Evolutionary conservation across 805 yeast genomes (phyloP).

Genomic region (Saccharomycopsis guyanensis): DNA sequence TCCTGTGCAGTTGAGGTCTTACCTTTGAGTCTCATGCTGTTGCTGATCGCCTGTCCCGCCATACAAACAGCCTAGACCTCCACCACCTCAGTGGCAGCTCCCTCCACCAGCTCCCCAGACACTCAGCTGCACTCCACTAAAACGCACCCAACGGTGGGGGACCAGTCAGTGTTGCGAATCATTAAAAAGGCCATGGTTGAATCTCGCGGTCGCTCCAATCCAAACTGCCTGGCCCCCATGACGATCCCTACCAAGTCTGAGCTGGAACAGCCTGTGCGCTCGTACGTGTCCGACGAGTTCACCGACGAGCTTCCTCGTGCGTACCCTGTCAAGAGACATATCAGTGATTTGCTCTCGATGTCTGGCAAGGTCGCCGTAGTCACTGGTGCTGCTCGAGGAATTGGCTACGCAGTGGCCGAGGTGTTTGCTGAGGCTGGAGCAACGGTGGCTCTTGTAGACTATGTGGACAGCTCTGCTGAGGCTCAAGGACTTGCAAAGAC

Average conservation of each 20-base stretch:
- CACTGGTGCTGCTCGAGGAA: constrained; percentile 78
- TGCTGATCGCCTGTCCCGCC: too few relatives aligned
- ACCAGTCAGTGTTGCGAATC: too few relatives aligned
- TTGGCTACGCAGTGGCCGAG: constrained; percentile 73
- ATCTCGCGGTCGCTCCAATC: too few relatives aligned
- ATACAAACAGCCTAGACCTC: too few relatives aligned
- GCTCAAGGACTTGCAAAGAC: constrained; percentile 46
- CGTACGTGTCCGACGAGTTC: constrained; percentile 12
- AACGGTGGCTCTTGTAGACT: constrained; percentile 62
- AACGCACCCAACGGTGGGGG: too few relatives aligned
- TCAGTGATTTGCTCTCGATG: constrained; percentile 63
- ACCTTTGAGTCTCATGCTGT: too few relatives aligned
- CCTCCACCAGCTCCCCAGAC: too few relatives aligned
- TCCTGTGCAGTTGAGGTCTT: too few relatives aligned
- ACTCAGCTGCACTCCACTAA: too few relatives aligned
- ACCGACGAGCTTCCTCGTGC: constrained; percentile 11
- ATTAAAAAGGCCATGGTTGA: too few relatives aligned
- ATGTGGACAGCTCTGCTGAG: constrained; percentile 39
- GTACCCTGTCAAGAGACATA: constrained; percentile 34
- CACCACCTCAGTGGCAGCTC: too few relatives aligned
- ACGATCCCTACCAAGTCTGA: constrained; percentile 4
- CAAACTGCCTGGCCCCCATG: too few relatives aligned
- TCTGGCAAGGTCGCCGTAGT: constrained; percentile 77
- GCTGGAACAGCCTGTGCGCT: constrained; percentile 4
- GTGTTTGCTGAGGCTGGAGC: constrained; percentile 86